phyloP scores from a whole-genome alignment of 805 yeast species.

The Wickerhamomyces silvicola region DNA sequence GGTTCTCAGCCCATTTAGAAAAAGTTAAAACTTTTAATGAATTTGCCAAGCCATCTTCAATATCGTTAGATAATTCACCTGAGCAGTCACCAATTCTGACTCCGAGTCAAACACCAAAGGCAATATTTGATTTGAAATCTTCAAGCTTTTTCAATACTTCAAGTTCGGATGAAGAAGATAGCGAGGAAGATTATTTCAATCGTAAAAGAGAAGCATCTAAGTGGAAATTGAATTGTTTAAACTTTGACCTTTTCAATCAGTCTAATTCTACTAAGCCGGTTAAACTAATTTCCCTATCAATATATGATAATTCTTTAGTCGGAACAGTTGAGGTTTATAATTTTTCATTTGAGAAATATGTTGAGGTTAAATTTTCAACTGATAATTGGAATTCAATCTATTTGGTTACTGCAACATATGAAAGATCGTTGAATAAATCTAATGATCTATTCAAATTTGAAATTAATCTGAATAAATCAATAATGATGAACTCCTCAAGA shows the following conservation, averaged over 20 bases:
- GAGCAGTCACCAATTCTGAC: conserved; percentile 11
- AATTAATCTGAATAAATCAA: conserved; percentile 32
- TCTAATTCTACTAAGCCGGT: conserved; percentile 19
- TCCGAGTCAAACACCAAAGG: conserved; percentile 11
- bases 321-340: conserved; percentile 36
- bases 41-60: conserved; percentile 52
- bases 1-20: conserved; percentile 56
- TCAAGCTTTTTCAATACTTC: conserved; percentile 6
- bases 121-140: conserved; percentile 18
- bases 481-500: conserved; percentile 12
- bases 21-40: conserved; percentile 62
- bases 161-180: conserved; percentile 14
- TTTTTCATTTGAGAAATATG: conserved; percentile 31
- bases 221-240: conserved; percentile 14
- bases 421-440: conserved; percentile 14
- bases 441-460: conserved; percentile 44
- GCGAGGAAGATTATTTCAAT: conserved; percentile 15
- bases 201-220: conserved; percentile 9
- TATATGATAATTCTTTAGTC: conserved; percentile 35
- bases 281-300: conserved; percentile 31
- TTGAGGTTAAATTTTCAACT: conserved; percentile 40
- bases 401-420: conserved; percentile 27
- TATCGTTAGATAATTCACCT: conserved; percentile 54
- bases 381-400: conserved; percentile 45
- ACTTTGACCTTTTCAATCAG: conserved; percentile 11